These are phyloP conservation scores for Petunia hybrid DNA, from an alignment of 305 asterid genomes.

Conservation along the genomic window DNA sequence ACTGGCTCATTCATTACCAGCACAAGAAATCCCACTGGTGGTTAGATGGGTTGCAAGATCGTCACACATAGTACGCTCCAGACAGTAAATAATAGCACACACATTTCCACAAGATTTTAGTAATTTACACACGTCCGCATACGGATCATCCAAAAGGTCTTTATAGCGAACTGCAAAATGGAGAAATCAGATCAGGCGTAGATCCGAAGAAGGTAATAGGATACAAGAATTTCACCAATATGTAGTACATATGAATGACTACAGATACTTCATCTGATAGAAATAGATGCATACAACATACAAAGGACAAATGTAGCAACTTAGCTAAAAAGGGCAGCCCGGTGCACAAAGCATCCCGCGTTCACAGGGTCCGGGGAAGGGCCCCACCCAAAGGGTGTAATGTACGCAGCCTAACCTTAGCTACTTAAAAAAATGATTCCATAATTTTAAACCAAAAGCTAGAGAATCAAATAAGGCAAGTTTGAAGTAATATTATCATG, in stretches of 20 bases:
- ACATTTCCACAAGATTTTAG: conserved; percentile 82
- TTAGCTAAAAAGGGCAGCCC: not conserved
- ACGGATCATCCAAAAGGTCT: conserved; percentile 86
- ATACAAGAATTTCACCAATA: conserved; percentile 14
- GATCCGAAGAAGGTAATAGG: not conserved
- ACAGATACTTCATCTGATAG: conserved; percentile 14
- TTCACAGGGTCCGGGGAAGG: no score
- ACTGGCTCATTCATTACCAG: conserved; percentile 63
- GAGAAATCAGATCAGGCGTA: conserved; percentile 31
- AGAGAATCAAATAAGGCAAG: not conserved
- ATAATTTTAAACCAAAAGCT: conserved; percentile 27
- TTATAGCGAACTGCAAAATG: conserved; percentile 87
- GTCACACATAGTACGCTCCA: conserved; percentile 91
- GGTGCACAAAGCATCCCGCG: no score
- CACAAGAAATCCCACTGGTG: conserved; percentile 73
- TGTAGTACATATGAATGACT: conserved; percentile 12
- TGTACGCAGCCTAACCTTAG: no score
- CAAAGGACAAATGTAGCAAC: conserved; percentile 8
- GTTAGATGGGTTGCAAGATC: conserved; percentile 81
- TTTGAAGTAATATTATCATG: not conserved
- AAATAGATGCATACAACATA: conserved; percentile 1
- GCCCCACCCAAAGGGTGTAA: no score
- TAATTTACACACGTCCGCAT: conserved; percentile 76
- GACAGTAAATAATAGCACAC: conserved; percentile 93
- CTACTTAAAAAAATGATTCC: not conserved